Evolutionary conservation across 768 basidiomycete species (phyloP).

Genomic region (Hirschioporus abietinus): DNA sequence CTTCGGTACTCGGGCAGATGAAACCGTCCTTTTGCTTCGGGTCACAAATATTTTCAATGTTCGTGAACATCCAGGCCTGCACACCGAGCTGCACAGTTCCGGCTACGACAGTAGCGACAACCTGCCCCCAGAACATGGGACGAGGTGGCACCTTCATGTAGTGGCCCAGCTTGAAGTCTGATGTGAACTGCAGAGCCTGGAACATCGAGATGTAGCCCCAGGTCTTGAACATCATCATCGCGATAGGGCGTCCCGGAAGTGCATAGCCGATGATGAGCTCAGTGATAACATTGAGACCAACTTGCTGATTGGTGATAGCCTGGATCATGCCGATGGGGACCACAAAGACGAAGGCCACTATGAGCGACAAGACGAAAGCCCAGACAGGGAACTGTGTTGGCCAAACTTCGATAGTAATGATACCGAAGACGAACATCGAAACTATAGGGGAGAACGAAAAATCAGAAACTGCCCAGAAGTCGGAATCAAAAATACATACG

Average conservation of each 20-base stretch:
- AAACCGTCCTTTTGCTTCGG: slow-evolving; percentile 21
- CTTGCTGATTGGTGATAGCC: slow-evolving; percentile 34
- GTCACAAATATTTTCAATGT: slow-evolving; percentile 38
- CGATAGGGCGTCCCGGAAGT: slow-evolving; percentile 33
- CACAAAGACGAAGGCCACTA: slow-evolving; percentile 27
- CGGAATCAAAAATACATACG: slow-evolving; percentile 15
- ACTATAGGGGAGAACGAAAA: slow-evolving; percentile 18
- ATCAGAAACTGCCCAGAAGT: neutral
- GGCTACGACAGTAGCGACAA: slow-evolving; percentile 34
- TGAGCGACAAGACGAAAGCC: slow-evolving; percentile 19
- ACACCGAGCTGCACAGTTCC: slow-evolving; percentile 33
- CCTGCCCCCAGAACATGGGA: slow-evolving; percentile 32
- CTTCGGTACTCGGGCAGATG: slow-evolving; percentile 22
- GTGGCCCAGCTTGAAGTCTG: slow-evolving; percentile 28
- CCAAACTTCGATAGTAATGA: slow-evolving; percentile 25
- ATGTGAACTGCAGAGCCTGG: slow-evolving; percentile 31
- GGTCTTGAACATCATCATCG: slow-evolving; percentile 33
- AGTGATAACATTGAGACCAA: slow-evolving; percentile 34
- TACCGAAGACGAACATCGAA: slow-evolving; percentile 25
- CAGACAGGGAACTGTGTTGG: slow-evolving; percentile 28
- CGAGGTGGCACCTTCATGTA: slow-evolving; percentile 29
- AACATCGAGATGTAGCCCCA: slow-evolving; percentile 29
- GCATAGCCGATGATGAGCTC: slow-evolving; percentile 35
- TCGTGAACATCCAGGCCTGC: slow-evolving; percentile 44
- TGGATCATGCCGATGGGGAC: slow-evolving; percentile 38